These are phyloP conservation scores for Lithohypha guttulata DNA, from an alignment of 2,329 filamentous ascomycete species.

Conservation along the genomic window DNA sequence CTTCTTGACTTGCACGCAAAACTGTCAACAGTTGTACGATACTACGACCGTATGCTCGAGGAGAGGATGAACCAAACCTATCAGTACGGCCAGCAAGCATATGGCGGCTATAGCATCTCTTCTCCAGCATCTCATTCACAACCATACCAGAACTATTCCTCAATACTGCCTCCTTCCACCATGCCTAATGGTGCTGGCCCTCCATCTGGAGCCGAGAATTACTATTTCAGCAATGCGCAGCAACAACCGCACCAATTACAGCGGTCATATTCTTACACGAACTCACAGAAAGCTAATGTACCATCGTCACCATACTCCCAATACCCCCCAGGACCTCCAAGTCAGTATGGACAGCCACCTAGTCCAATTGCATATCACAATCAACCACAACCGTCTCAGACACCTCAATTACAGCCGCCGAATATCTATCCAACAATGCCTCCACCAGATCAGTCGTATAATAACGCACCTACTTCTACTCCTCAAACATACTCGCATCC, in stretches of 20 bases:
- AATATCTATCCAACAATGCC: conserved; percentile 18
- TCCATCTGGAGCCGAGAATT: conserved; percentile 59
- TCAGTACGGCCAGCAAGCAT: conserved; percentile 57
- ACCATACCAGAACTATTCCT: conserved; percentile 26
- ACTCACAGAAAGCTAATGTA: not conserved
- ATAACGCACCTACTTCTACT: conserved; percentile 13
- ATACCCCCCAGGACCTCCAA: conserved; percentile 7
- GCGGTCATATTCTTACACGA: conserved; percentile 8
- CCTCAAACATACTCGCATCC: conserved; percentile 11
- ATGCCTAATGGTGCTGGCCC: conserved; percentile 26
- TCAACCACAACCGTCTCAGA: conserved; percentile 13
- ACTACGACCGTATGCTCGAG: conserved; percentile 97
- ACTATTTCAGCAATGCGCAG: conserved; percentile 60
- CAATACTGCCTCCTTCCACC: conserved; percentile 33
- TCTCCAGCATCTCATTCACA: conserved; percentile 54
- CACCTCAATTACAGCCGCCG: conserved; percentile 11
- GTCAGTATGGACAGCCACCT: conserved; percentile 12
- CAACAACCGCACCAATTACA: conserved; percentile 6
- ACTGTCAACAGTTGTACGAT: conserved; percentile 86
- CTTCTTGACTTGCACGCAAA: conserved; percentile 90
- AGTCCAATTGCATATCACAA: conserved; percentile 18
- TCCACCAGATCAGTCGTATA: conserved; percentile 12
- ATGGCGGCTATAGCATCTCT: conserved; percentile 29
- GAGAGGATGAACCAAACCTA: conserved; percentile 90
- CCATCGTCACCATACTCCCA: not conserved